These are phyloP conservation scores for Fusarium kyushuense DNA, from an alignment of 2,329 filamentous ascomycete genomes.

Conservation along the genomic window DNA sequence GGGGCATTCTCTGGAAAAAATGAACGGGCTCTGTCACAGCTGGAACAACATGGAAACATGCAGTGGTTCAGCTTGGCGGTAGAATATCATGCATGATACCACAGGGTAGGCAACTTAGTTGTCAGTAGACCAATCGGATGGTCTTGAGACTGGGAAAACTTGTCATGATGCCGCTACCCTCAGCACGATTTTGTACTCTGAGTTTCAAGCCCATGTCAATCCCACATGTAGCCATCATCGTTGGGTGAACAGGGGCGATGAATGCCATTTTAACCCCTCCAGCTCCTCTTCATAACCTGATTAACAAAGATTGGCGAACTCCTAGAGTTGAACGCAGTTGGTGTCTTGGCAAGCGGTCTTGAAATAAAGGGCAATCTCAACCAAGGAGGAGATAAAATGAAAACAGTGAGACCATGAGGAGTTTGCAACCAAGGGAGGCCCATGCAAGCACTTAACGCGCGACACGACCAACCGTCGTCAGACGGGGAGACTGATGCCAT, in stretches of 20 bases:
- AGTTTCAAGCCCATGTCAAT: conserved; percentile 2
- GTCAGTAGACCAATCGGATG: conserved; percentile 9
- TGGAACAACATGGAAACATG: conserved; percentile 3
- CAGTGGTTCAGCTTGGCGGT: not conserved
- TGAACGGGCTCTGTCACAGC: not conserved
- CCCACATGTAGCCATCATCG: not conserved
- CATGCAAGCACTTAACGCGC: conserved; percentile 45
- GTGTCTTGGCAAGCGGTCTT: not conserved
- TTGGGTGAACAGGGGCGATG: not conserved
- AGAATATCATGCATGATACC: not conserved
- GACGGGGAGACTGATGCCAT: conserved; percentile 40
- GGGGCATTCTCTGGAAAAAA: not conserved
- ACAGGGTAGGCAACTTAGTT: conserved; percentile 20
- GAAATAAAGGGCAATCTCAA: not conserved
- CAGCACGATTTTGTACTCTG: conserved; percentile 9
- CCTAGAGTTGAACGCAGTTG: not conserved
- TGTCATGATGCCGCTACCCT: conserved; percentile 14
- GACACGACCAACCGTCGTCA: conserved; percentile 26
- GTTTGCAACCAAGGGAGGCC: not conserved
- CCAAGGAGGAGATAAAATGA: not conserved
- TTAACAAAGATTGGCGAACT: not conserved
- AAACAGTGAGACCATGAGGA: not conserved
- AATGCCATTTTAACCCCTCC: not conserved
- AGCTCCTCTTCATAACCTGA: conserved; percentile 21
- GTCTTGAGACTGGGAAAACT: not conserved